Base-by-base conservation (phyloP, 768 basidiomycete species). In the Agaricus blazei region DNA sequence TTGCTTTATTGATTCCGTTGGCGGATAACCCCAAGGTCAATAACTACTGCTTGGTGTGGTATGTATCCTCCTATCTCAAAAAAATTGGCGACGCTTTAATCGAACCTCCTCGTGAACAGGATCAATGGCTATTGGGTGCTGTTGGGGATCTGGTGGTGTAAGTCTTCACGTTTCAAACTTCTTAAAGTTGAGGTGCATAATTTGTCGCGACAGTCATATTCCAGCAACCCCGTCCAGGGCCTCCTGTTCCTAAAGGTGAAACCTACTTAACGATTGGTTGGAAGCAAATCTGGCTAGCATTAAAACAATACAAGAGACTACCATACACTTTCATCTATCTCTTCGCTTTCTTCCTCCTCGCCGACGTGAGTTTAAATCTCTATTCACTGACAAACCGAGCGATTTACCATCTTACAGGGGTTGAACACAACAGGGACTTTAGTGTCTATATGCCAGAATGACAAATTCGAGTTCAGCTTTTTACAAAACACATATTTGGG, bases 101-200 rank as follows among this genome's bases (percentile, higher is more conserved):
- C 15, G 14, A 31, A 29, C 31, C 34, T 14, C 14, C 15, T 57
- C 11, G 11, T 34, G 7, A 11, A 34, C 1, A 88, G 87, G 24
- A 84, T 82, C 12, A 91, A 85, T 55, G 76, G 72, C 0, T 90
- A 90, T 59, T 87, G 87, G 90, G 87, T 94, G 9, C 45, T 93
- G 0, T 74, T 77, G 8, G 91, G 90, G 7, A 83, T 92, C 48
- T 93, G 92, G 84, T 95, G 92, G 92, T 91, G 89, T 90, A 70
- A 47, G 86, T 70, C 0, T 41, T 41, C 40, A 27, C 12, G 12
- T 69, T 1, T 38, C 42, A 37, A 26, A 8, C 26, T 34, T 28
- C 34, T 26, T 37, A 11, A 9, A 15, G 27, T 27, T 0, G 23
- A 23, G 4, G 11, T 6, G 5, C 19, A 1, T 11, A 24, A 15